Evolutionary conservation across 495 filamentous ascomycete genomes (phyloP).

Genomic region (Halenospora varia): DNA sequence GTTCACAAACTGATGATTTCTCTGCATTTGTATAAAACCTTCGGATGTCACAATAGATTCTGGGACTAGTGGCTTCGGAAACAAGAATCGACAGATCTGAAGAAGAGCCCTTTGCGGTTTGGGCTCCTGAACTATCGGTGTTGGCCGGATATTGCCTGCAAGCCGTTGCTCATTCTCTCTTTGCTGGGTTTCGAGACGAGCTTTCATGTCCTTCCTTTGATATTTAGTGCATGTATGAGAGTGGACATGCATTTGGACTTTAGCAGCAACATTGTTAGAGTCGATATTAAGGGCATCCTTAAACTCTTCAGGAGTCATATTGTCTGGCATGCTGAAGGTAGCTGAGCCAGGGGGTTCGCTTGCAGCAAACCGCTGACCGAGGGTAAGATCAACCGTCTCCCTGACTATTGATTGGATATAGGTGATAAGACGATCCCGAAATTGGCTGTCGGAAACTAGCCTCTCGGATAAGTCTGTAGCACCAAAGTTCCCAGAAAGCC

Average conservation of each 20-base stretch:
- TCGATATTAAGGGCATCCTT: constrained; percentile 10
- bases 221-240: constrained; percentile 13
- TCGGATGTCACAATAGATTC: constrained; percentile 9
- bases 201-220: background rate
- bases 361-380: constrained; percentile 8
- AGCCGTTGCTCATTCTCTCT: constrained; percentile 2
- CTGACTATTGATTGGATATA: constrained; percentile 14
- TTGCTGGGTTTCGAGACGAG: background rate
- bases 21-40: constrained; percentile 9
- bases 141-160: background rate
- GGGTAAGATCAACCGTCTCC: constrained; percentile 12
- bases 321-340: constrained; percentile 6
- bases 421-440: constrained; percentile 7
- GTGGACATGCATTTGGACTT: constrained; percentile 11
- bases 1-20: constrained; percentile 13
- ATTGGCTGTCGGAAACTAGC: constrained; percentile 11
- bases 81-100: constrained; percentile 8
- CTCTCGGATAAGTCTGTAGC: constrained; percentile 8
- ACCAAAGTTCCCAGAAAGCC: constrained; percentile 6
- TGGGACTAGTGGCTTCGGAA: constrained; percentile 12
- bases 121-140: background rate
- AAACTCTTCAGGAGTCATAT: constrained; percentile 9
- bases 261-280: constrained; percentile 10
- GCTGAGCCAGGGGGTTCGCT: constrained; percentile 3
- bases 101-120: background rate